Base-by-base conservation (phyloP, 2,329 filamentous ascomycete species). In the Thelonectria olida region DNA sequence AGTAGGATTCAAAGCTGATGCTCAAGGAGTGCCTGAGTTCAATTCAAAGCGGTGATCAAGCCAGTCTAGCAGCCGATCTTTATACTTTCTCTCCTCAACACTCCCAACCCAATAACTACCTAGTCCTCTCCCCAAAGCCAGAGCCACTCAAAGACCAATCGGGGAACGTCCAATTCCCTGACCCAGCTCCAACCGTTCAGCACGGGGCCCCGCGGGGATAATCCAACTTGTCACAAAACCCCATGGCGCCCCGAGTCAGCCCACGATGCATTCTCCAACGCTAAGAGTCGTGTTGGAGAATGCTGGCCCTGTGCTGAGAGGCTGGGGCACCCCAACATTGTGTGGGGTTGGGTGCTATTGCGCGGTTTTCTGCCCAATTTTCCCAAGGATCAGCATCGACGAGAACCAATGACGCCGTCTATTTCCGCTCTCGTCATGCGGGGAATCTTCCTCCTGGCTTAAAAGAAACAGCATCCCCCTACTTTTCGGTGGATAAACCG, bases 401-500 rank as follows among this genome's bases (percentile, higher is more conserved):
- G 6, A n/a, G 52, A 34, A 48, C 48, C 19, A 50, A 23, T 41
- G 34, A 28, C 53, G 58, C 34, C 28, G 53, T 12, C 20, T 3
- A 22, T 36, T 49, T 41, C 58, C 50, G 19, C 42, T 49, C 25
- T n/a, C 17, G 41, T 10, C 42, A 15, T 13, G 53, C 54, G 58
- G 58, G 58, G 58, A 53, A 57, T 31, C 41, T 61, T 61, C 17
- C 53, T 61, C 58, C 58, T 50, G 47, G 23, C 34, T 48, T 20
- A 51, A 42, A 36, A 13, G n/a, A 52, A 28, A 10, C 7, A n/a
- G 20, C 12, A 12, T 44, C 36, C 19, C 20, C 42, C 25, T 6
- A 4, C 12, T 15, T 23, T 19, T 23, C 41, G 23, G 56, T 54
- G 58, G 52, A 52, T 52, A 48, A 57, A 52, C 42, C 49, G 27